Evolutionary conservation across 1,139 yeast genomes (phyloP), one percentile per base, ranked within the genome.

Genomic region (Protomyces inundatus): DNA sequence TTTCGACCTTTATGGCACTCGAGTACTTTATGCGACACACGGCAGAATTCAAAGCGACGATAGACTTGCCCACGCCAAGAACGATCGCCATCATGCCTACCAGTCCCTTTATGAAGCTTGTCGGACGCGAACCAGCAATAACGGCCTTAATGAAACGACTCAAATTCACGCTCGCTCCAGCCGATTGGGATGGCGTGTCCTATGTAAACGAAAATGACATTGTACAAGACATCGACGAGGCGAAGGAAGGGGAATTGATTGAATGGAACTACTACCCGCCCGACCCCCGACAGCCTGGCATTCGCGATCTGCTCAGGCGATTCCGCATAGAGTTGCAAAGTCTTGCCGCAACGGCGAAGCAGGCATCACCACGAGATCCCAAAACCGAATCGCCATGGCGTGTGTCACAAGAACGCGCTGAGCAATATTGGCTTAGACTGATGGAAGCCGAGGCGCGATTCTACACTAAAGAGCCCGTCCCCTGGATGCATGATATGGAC

Each of bases 211-310:
- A 33, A 54, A 33, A 33, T 12, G 50, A 54, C 35, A 54, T 54
- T 30, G 34, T n/a, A 9, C 51, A 34, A 30, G 33, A 23, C 9
- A 39, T 60, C 10, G 64, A 60, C 42, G 58, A 60, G 23, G 58
- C 48, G 12, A 30, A 45, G 10, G 64, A 55, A 34, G 64, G 52
- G 4, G 62, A 58, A 14, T 45, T 54, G 54, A 40, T 54, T n/a
- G 58, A 60, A 7, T 60, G 58, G 64, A 50, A 54, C 23, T 60
- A 52, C 35, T 39, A 51, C 10, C 64, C 64, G 4, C 57, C 58
- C 6, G 50, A 60, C 34, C 64, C 58, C 3, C 10, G 39, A 23
- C 58, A 60, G 40, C 39, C 56, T 4, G 62, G 62, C 54, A 51
- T 60, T 10, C 58, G 64, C 2, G 40, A 42, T 37, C 23, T 36